A percentile compares a stretch with the other conserved stretches of the same genome.
phyloP scores from a whole-genome alignment of 768 basidiomycete genomes.

The Cubamyces lactineus region DNA sequence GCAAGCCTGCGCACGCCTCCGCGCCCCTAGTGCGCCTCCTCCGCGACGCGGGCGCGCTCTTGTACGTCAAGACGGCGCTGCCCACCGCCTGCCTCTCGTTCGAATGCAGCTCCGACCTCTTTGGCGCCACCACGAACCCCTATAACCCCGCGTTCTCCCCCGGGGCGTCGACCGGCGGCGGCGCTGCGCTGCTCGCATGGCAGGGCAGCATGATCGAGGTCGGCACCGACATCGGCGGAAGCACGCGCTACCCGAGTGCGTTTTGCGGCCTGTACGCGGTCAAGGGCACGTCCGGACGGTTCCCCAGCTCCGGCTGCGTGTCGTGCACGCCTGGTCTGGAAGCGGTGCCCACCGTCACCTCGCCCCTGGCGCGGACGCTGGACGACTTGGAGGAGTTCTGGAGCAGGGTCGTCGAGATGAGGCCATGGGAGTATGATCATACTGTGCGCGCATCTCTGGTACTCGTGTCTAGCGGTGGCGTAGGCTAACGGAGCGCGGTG shows the following conservation, averaged over 20 bases:
- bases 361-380: conserved; percentile 46
- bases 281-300: conserved; percentile 43
- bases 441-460: conserved; percentile 33
- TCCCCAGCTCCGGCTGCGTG: conserved; percentile 38
- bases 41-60: conserved; percentile 45
- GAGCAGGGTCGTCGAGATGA: conserved; percentile 44
- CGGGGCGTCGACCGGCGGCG: conserved; percentile 57
- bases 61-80: conserved; percentile 46
- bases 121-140: conserved; percentile 52
- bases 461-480: not conserved
- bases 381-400: conserved; percentile 49
- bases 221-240: conserved; percentile 54
- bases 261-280: conserved; percentile 51
- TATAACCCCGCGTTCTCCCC: conserved; percentile 44
- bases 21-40: conserved; percentile 46
- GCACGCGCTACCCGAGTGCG: conserved; percentile 51
- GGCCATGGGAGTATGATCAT: conserved; percentile 48
- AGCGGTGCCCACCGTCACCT: conserved; percentile 39
- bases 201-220: conserved; percentile 50
- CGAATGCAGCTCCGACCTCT: conserved; percentile 48
- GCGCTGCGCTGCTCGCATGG: conserved; percentile 50
- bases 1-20: conserved; percentile 38
- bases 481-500: not conserved
- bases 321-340: conserved; percentile 44
- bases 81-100: conserved; percentile 47